Evolutionary conservation across 805 yeast genomes (phyloP), one percentile per base, ranked within the genome.

Genomic region (Lachancea quebecensis): DNA sequence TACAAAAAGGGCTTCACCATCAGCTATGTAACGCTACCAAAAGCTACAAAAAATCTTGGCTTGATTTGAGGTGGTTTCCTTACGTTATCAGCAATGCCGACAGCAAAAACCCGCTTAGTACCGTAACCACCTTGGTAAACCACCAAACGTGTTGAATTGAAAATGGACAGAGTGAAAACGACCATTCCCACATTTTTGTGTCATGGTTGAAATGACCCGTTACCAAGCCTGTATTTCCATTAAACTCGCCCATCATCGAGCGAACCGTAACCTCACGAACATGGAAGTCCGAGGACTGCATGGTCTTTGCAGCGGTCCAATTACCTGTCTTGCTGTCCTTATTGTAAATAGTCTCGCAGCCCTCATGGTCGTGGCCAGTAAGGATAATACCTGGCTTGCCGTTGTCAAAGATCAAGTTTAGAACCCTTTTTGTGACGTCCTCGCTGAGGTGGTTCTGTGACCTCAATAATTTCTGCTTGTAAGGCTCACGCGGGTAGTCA

Each of bases 311-410:
- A 0, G 89, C 85, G 4, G 17, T 42, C 95, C 95, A 85, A 14
- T 68, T 65, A 4, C 71, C 72, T 15, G 59, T 58, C 1, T 60
- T 59, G 8, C 51, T 49, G 41, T 73, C 61, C 47, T 58, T 70
- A 59, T 75, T 78, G 61, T 85, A 87, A 62, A 74, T 72, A 32
- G 81, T 76, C 53, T 79, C 82, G 60, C 99, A 93, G 1, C 99
- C 99, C 52, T 82, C 90, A 59, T 93, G 99, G 59, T 93, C 99
- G 65, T 93, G 99, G 1, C 99, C 99, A 0, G 96, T 86, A 35
- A 91, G 66, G 2, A 93, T 79, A 9, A 91, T 71, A 16, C 98
- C 98, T 15, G 83, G 79, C 50, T 78, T 76, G 8, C 70, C 65
- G 53, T 75, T 75, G 33, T 77, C 77, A 60, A 91, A 91, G 12